Percentiles rank a stretch among this genome's conserved stretches.
phyloP scores from a whole-genome alignment of 345 rosid species.

The Kernera saxatilis region DNA sequence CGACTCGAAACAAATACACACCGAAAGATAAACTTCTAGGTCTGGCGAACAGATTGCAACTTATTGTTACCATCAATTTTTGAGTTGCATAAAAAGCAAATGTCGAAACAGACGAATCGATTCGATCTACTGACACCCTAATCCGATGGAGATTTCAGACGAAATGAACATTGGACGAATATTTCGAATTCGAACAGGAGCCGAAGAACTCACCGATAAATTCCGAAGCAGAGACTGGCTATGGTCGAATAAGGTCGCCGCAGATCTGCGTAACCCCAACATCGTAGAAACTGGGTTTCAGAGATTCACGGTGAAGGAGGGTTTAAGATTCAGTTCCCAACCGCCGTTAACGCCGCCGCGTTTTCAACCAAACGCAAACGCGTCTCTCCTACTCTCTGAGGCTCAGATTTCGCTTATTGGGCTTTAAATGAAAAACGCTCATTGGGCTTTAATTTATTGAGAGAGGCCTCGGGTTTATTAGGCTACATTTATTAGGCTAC shows the following conservation, averaged over 20 bases:
- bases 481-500: not conserved
- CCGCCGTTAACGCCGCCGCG: not conserved
- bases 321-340: slow-evolving; percentile 8
- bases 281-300: slow-evolving; percentile 9
- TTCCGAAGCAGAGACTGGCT: slow-evolving; percentile 37
- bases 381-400: not conserved
- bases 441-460: not conserved
- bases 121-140: slow-evolving; percentile 6
- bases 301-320: not conserved
- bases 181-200: not conserved
- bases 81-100: not conserved
- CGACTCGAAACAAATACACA: not conserved
- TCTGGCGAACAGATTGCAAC: not conserved
- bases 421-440: not conserved
- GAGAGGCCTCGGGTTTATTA: not conserved
- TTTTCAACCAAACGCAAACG: not conserved
- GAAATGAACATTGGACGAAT: not conserved
- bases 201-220: slow-evolving; percentile 21
- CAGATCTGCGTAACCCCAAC: slow-evolving; percentile 37
- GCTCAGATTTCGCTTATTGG: not conserved
- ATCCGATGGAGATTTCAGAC: not conserved
- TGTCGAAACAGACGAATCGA: not conserved
- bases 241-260: slow-evolving; percentile 25
- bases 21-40: not conserved
- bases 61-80: not conserved